These are phyloP conservation scores for Podospora didyma DNA, from an alignment of 495 filamentous ascomycete genomes.

Conservation along the genomic window DNA sequence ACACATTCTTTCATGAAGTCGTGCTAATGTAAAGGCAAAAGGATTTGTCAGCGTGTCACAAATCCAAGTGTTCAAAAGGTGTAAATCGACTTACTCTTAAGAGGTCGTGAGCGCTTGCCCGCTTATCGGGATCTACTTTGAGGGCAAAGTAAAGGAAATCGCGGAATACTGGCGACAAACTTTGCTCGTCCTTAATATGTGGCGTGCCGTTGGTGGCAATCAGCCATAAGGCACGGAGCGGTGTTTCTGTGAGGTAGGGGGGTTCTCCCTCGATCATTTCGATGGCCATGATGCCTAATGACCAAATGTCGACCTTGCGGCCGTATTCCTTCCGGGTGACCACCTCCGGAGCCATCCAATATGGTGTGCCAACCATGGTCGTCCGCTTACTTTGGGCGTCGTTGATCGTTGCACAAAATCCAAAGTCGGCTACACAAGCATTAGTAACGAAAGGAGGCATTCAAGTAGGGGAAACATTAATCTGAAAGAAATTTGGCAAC, in stretches of 20 bases:
- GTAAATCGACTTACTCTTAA: constrained; percentile 61
- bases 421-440: constrained; percentile 75
- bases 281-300: constrained; percentile 98
- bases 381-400: constrained; percentile 95
- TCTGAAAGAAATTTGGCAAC: constrained; percentile 29
- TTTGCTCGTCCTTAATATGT: constrained; percentile 87
- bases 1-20: constrained; percentile 83
- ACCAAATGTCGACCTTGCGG: constrained; percentile 98
- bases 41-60: constrained; percentile 1
- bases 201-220: constrained; percentile 98
- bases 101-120: constrained; percentile 89
- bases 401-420: constrained; percentile 98
- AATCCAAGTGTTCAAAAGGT: constrained; percentile 27
- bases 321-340: constrained; percentile 97
- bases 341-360: constrained; percentile 99
- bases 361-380: constrained; percentile 98
- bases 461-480: not conserved
- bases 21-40: constrained; percentile 55
- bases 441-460: not conserved
- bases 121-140: constrained; percentile 94
- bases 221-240: constrained; percentile 86
- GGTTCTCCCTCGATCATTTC: constrained; percentile 99
- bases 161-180: constrained; percentile 72
- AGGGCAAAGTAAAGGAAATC: constrained; percentile 89
- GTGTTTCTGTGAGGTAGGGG: constrained; percentile 92